Conservation (phyloP, 106 monocot genomes). For the Platanthera guangdongensis region DNA sequence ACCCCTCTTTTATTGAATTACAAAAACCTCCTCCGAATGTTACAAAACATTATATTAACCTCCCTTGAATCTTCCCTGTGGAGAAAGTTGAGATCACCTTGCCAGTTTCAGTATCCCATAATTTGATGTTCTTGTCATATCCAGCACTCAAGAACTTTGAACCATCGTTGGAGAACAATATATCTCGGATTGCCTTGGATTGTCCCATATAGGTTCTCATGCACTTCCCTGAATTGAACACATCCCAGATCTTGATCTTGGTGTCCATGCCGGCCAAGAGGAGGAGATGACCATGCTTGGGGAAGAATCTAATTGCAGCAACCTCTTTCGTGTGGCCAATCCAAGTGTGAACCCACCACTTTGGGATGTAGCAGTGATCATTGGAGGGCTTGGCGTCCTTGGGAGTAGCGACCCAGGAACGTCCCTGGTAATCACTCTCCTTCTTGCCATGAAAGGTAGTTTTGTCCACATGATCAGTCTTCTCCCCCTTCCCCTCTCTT, state of each 20-base stretch:
- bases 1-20: too few relatives aligned
- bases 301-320: slow-evolving; percentile 86
- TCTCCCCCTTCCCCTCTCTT: slow-evolving; percentile 28
- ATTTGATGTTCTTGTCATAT: slow-evolving; percentile 92
- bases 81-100: slow-evolving; percentile 95
- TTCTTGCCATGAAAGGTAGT: slow-evolving; percentile 97
- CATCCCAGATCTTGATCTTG: slow-evolving; percentile 99
- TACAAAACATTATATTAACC: too few relatives aligned
- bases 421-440: slow-evolving; percentile 82
- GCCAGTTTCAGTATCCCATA: slow-evolving; percentile 98
- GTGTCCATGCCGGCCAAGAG: slow-evolving; percentile 90
- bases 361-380: slow-evolving; percentile 94
- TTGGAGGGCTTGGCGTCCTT: slow-evolving; percentile 87
- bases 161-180: slow-evolving; percentile 91
- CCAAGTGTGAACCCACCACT: slow-evolving; percentile 83
- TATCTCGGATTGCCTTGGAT: slow-evolving; percentile 83
- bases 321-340: slow-evolving; percentile 90
- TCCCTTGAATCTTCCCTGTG: slow-evolving; percentile 88
- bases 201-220: slow-evolving; percentile 99
- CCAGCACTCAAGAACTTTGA: slow-evolving; percentile 84
- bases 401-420: slow-evolving; percentile 84
- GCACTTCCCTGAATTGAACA: slow-evolving; percentile 79
- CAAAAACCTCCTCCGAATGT: too few relatives aligned
- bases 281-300: slow-evolving; percentile 72
- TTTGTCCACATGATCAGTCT: slow-evolving; percentile 53